Evolutionary conservation across 441 rosid genomes (phyloP), one percentile per base, ranked within the genome.

Genomic region (Isatis lusitanica): DNA sequence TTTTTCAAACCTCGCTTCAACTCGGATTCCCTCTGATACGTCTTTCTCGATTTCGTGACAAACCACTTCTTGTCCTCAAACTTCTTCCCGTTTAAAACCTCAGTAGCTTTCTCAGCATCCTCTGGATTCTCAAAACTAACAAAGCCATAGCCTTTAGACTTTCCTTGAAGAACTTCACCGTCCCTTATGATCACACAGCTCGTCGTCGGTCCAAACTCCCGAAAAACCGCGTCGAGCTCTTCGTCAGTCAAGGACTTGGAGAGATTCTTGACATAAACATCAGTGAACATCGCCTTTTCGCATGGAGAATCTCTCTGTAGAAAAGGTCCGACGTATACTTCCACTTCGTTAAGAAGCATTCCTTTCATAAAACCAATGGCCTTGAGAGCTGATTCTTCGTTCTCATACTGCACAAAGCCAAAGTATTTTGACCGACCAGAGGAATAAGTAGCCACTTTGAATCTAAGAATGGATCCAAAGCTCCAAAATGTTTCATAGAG

Each of bases 351-450:
- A 78, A 88, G 11, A 9, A 88, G 81, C 96, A 90, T 88, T 4
- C 91, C 93, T 62, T 91, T 88, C 78, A 90, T 28, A 69, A 78
- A 57, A 79, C 80, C 70, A 39, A 88, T 88, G 47, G 95, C 95
- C 5, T 75, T 75, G 50, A 83, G 88, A 68, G 93, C 87, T 74
- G 91, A 75, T 42, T 88, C 90, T 73, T 85, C 90, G 33, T 46
- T 84, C 9, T 88, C 86, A 47, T 82, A 91, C 76, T 91, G 95
- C 7, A 89, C 92, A 83, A 89, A 89, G 16, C 92, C 97, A 78
- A 86, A 85, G 62, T 92, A 93, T 63, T 78, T 85, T 18, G 97
- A 91, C 68, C 86, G 85, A 74, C 90, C 92, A 65, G 83, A 81
- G 42, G 83, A 17, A 69, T 90, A 86, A 48, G 90, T 87, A 36